A percentile compares a stretch with the other conserved stretches of the same genome.
phyloP scores from a whole-genome alignment of 768 basidiomycete genomes.

The Neoboletus subvelutipes region DNA sequence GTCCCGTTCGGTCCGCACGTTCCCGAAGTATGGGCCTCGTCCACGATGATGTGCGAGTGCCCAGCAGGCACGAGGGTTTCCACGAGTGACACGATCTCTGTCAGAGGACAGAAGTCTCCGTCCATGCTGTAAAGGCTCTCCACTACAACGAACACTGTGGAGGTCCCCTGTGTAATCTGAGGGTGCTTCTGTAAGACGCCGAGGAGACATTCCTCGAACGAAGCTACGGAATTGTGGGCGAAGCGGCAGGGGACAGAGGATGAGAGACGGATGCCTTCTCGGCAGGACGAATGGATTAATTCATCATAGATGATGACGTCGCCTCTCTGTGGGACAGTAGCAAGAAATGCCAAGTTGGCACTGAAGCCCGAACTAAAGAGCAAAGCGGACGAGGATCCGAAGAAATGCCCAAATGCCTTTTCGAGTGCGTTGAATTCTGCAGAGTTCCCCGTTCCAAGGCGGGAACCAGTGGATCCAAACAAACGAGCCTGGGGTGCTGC shows the following conservation, averaged over 20 bases:
- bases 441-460: conserved; percentile 44
- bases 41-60: conserved; percentile 47
- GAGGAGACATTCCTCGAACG: conserved; percentile 32
- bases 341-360: conserved; percentile 52
- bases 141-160: conserved; percentile 47
- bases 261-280: conserved; percentile 50
- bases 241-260: conserved; percentile 35
- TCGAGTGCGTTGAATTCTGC: conserved; percentile 15
- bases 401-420: conserved; percentile 8
- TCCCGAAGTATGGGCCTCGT: conserved; percentile 60
- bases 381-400: conserved; percentile 40
- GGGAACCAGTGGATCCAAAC: conserved; percentile 51
- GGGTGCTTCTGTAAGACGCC: conserved; percentile 24
- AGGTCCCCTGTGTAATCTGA: conserved; percentile 23
- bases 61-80: conserved; percentile 37
- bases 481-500: conserved; percentile 20
- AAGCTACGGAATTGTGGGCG: conserved; percentile 44
- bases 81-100: conserved; percentile 39
- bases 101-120: conserved; percentile 51
- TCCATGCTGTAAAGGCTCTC: conserved; percentile 65
- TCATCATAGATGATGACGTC: conserved; percentile 56
- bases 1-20: conserved; percentile 48
- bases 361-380: conserved; percentile 55
- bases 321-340: conserved; percentile 40
- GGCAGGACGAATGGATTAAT: conserved; percentile 49